Conservation (phyloP, 371 early-diverging fungal species). For the Furculomyces boomerangus region DNA sequence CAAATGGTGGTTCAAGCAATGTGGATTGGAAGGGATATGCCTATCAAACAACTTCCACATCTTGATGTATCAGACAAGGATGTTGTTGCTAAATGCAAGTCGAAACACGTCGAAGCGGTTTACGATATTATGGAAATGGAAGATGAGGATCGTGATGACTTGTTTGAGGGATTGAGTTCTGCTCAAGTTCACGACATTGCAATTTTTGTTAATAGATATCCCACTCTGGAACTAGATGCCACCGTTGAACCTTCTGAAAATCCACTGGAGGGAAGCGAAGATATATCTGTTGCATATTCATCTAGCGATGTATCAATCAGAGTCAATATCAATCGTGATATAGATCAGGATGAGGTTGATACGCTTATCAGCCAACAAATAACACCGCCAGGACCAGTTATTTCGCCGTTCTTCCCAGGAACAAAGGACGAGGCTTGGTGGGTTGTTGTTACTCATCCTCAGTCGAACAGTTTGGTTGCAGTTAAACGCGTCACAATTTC, state of each 20-base stretch:
- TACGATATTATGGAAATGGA: slow-evolving; percentile 88
- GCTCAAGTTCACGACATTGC: slow-evolving; percentile 66
- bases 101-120: slow-evolving; percentile 55
- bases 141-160: slow-evolving; percentile 58
- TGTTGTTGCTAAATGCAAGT: slow-evolving; percentile 38
- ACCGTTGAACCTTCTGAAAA: slow-evolving; percentile 2
- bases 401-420: slow-evolving; percentile 84
- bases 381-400: slow-evolving; percentile 33
- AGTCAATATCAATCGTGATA: slow-evolving; percentile 60
- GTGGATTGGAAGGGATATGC: slow-evolving; percentile 64
- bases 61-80: slow-evolving; percentile 35
- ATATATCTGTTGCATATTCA: slow-evolving; percentile 10
- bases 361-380: slow-evolving; percentile 20
- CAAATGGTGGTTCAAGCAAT: slow-evolving; percentile 96
- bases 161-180: slow-evolving; percentile 36
- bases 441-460: slow-evolving; percentile 76
- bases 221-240: slow-evolving; percentile 65
- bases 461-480: slow-evolving; percentile 56
- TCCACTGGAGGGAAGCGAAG: neutral
- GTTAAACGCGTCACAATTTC: slow-evolving; percentile 78
- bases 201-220: slow-evolving; percentile 78
- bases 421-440: slow-evolving; percentile 93
- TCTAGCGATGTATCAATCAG: slow-evolving; percentile 43
- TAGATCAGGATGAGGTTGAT: slow-evolving; percentile 49
- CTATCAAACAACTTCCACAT: slow-evolving; percentile 78